Base-by-base conservation (phyloP, 345 rosid species). In the Reutealis trisperma region DNA sequence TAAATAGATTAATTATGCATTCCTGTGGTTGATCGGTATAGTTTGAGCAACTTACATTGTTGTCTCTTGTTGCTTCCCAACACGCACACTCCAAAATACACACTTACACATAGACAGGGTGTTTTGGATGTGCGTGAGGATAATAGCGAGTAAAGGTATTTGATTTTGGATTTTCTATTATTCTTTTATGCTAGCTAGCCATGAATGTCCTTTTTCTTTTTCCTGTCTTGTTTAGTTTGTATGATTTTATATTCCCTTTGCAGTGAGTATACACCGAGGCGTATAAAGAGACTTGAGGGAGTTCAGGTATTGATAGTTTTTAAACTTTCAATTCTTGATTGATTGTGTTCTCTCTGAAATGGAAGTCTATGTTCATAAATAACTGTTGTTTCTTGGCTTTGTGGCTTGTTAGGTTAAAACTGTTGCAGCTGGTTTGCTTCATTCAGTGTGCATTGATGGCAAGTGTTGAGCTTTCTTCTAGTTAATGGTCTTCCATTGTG, bases 241-340 rank as follows among this genome's bases (percentile, higher is more conserved):
- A 11, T 70, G 49, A 41, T 73, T 71, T 10, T 64, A 67, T 72
- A 44, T 62, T 32, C 71, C 79, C 34, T 72, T 51, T 90, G 89
- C 87, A 95, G 98, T 89, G 98, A 95, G 82, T 93, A 80, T 84
- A 93, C 93, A 52, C 99, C 99, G n/a, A 87, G 99, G 80, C 91
- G 87, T 76, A 93, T 95, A 77, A 95, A 93, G 87, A 87, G 86
- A 83, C 90, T 95, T 55, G 99, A 93, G 66, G 94, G 92, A 55
- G 70, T 88, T 67, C 90, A 91, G 98, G 99, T 94, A 82, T 71
- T 79, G 32, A 37, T 49, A 37, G 10, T 73, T 55, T 79, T 64
- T 62, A 51, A 54, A 62, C 67, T 52, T 49, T 67, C 32, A 47
- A 44, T 18, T 73, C 71, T 47, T 66, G 73, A 75, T 81, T 76